Conservation (phyloP, 2,329 filamentous ascomycete genomes). For the Knufia petricola region DNA sequence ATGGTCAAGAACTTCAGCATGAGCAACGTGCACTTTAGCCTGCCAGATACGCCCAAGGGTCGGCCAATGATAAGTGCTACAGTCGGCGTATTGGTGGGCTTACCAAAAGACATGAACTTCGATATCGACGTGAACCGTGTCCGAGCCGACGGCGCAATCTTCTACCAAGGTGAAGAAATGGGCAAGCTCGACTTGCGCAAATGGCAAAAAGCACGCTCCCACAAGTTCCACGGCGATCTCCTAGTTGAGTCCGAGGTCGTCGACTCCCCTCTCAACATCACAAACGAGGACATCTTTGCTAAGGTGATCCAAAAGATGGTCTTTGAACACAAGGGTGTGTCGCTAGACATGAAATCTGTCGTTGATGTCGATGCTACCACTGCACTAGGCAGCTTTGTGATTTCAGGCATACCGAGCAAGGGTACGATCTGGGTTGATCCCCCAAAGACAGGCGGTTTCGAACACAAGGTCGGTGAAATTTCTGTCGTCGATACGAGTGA, state of each 20-base stretch:
- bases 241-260: constrained; percentile 67
- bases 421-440: constrained; percentile 81
- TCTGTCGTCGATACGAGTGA: constrained; percentile 62
- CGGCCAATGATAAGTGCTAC: constrained; percentile 74
- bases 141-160: constrained; percentile 68
- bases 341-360: constrained; percentile 63
- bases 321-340: constrained; percentile 61
- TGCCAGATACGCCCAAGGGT: constrained; percentile 73
- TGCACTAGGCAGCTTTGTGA: constrained; percentile 65
- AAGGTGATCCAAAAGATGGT: constrained; percentile 72
- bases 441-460: constrained; percentile 41
- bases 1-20: constrained; percentile 82
- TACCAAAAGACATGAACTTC: constrained; percentile 83
- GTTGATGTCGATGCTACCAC: constrained; percentile 79
- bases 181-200: constrained; percentile 68
- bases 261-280: constrained; percentile 72
- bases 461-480: constrained; percentile 59
- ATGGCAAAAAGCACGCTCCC: constrained; percentile 80
- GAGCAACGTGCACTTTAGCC: constrained; percentile 70
- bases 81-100: constrained; percentile 64
- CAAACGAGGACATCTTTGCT: constrained; percentile 66
- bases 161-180: constrained; percentile 66
- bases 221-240: constrained; percentile 54
- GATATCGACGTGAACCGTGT: constrained; percentile 68
- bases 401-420: constrained; percentile 74